Evolutionary conservation across 139 green algal genomes (phyloP).

Genomic region (Chlorella ohadii): DNA sequence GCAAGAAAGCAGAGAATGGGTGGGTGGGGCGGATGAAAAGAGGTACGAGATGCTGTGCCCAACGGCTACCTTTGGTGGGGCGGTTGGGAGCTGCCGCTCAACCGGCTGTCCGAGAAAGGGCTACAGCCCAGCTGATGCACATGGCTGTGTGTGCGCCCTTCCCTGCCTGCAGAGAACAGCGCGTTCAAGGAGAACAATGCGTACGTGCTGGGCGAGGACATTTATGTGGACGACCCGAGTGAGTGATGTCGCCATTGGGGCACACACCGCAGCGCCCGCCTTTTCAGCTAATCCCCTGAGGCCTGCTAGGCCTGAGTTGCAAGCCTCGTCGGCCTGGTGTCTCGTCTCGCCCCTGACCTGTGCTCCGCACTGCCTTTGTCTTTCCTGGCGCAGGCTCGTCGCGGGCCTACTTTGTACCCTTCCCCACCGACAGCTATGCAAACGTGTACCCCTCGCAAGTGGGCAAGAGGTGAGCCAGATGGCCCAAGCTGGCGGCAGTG

Average conservation of each 20-base stretch:
- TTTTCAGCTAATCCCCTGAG: background rate
- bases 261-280: no score
- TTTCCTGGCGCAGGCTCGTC: slow-evolving; percentile 21
- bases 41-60: no score
- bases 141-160: no score
- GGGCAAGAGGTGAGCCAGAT: slow-evolving; percentile 6
- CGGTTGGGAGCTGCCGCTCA: no score
- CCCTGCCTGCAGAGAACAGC: slow-evolving; percentile 17
- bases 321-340: background rate
- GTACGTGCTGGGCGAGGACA: slow-evolving; percentile 15
- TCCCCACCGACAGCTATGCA: background rate
- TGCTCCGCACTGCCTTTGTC: background rate
- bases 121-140: no score
- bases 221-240: slow-evolving; percentile 36
- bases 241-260: no score
- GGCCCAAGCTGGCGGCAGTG: no score
- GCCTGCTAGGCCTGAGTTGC: background rate
- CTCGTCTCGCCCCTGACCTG: background rate
- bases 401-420: background rate
- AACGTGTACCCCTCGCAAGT: slow-evolving; percentile 24
- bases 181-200: slow-evolving; percentile 16
- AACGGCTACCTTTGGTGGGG: no score
- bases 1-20: no score
- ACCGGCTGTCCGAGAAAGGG: no score
- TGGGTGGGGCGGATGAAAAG: no score